Evolutionary conservation across 805 yeast species (phyloP).

Genomic region (Yamadazyma sp.): DNA sequence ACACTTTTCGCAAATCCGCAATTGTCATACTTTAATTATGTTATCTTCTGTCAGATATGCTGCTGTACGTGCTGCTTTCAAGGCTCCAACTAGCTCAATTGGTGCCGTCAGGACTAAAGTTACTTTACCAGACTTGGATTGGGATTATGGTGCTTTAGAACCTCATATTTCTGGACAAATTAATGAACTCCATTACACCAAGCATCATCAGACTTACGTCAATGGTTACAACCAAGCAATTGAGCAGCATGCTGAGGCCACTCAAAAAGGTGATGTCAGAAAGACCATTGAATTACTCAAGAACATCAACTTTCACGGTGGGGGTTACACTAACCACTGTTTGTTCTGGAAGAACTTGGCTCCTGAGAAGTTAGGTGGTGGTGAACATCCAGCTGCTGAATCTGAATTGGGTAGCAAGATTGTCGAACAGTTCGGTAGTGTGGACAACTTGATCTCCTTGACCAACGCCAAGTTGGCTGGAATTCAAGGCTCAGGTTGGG

Average conservation of each 20-base stretch:
- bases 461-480: conserved; percentile 47
- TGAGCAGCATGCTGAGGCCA: conserved; percentile 30
- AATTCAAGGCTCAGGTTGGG: conserved; percentile 57
- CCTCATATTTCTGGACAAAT: conserved; percentile 48
- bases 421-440: conserved; percentile 43
- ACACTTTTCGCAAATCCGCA: not conserved
- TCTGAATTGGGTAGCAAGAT: conserved; percentile 40
- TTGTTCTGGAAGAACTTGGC: conserved; percentile 52
- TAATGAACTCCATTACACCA: conserved; percentile 48
- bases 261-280: conserved; percentile 25
- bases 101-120: conserved; percentile 31
- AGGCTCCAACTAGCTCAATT: conserved; percentile 8
- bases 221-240: conserved; percentile 47
- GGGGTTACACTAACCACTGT: conserved; percentile 51
- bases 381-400: conserved; percentile 53
- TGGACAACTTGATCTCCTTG: conserved; percentile 41
- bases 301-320: conserved; percentile 50
- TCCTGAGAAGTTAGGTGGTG: conserved; percentile 50
- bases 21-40: not conserved
- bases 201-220: conserved; percentile 53
- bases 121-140: conserved; percentile 45
- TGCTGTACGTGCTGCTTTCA: conserved; percentile 6
- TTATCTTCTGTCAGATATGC: conserved; percentile 3
- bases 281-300: conserved; percentile 44
- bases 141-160: conserved; percentile 48